Conservation (phyloP, 2,329 filamentous ascomycete species). For the Lachnellula subtilissima region DNA sequence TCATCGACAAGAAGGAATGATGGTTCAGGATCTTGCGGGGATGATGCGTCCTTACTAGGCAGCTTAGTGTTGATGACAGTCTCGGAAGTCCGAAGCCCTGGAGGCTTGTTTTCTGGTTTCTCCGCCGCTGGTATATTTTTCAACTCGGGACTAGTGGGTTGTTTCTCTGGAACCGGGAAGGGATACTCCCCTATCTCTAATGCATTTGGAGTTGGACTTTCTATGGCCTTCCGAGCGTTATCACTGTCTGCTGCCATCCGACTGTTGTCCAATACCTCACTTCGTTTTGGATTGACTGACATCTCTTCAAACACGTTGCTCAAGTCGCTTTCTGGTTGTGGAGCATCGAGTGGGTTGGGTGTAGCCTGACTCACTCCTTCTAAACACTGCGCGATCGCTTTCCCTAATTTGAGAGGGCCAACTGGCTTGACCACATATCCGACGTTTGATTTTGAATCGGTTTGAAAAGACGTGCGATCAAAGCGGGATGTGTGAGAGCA, state of each 20-base stretch:
- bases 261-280: conserved; percentile 29
- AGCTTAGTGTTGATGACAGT: background rate
- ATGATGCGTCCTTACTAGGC: background rate
- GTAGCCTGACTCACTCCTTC: conserved; percentile 17
- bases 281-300: conserved; percentile 18
- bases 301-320: conserved; percentile 28
- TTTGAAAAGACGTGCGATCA: conserved; percentile 13
- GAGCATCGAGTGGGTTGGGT: conserved; percentile 10
- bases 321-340: conserved; percentile 19
- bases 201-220: conserved; percentile 28
- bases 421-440: conserved; percentile 30
- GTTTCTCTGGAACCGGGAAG: conserved; percentile 18
- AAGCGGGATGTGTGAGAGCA: conserved; percentile 27
- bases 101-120: background rate
- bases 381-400: conserved; percentile 26
- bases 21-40: conserved; percentile 3
- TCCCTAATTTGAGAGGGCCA: conserved; percentile 30
- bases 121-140: background rate
- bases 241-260: conserved; percentile 30
- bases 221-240: conserved; percentile 30
- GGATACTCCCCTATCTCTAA: conserved; percentile 29
- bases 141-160: background rate
- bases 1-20: conserved; percentile 38
- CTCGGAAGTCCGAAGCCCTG: background rate
- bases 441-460: conserved; percentile 20